A percentile compares a stretch with the other conserved stretches of the same genome.
Conservation (phyloP, 2,329 filamentous ascomycete genomes). For the Neonectria punicea region DNA sequence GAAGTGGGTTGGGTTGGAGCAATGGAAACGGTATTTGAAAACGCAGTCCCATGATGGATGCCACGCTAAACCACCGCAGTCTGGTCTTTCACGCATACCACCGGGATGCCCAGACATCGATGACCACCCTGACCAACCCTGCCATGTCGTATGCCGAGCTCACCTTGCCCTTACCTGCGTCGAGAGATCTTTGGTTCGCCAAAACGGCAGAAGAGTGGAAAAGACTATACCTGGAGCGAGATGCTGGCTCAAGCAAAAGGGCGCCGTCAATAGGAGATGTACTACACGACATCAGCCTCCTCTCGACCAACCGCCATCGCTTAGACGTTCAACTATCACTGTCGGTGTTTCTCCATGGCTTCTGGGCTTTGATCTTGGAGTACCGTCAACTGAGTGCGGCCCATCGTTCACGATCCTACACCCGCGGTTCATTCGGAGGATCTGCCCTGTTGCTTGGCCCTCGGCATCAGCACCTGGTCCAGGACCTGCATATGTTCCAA, state of each 20-base stretch:
- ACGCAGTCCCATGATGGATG: background rate
- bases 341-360: slow-evolving; percentile 71
- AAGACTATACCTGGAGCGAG: slow-evolving; percentile 60
- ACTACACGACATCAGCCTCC: slow-evolving; percentile 64
- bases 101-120: slow-evolving; percentile 74
- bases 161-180: slow-evolving; percentile 71
- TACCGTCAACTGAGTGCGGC: slow-evolving; percentile 69
- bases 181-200: slow-evolving; percentile 73
- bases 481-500: slow-evolving; percentile 63
- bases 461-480: slow-evolving; percentile 71
- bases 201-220: slow-evolving; percentile 73
- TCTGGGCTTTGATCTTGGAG: slow-evolving; percentile 74
- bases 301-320: slow-evolving; percentile 58
- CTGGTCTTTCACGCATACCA: slow-evolving; percentile 73
- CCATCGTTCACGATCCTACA: slow-evolving; percentile 59
- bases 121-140: slow-evolving; percentile 72
- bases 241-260: slow-evolving; percentile 51
- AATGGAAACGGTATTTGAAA: slow-evolving; percentile 67
- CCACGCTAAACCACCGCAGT: slow-evolving; percentile 46
- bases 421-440: slow-evolving; percentile 51
- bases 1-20: slow-evolving; percentile 71
- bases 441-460: slow-evolving; percentile 61
- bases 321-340: slow-evolving; percentile 68
- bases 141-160: slow-evolving; percentile 76
- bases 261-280: slow-evolving; percentile 66